Conservation (phyloP, 2,329 filamentous ascomycete species). For the Orbilia ellipsospora region DNA sequence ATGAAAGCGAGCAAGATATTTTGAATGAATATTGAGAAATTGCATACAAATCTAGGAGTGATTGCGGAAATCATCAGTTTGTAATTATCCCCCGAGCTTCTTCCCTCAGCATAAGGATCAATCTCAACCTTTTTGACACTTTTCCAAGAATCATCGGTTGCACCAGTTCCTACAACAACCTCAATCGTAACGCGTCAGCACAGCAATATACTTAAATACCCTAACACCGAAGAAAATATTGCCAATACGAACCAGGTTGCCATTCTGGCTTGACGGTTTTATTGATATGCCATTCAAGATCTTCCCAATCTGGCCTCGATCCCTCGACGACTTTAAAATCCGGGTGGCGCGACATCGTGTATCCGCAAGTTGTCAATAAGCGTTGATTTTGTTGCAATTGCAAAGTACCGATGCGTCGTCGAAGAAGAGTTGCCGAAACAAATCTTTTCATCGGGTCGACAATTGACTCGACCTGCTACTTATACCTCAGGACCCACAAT, state of each 20-base stretch:
- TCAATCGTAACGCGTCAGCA: neutral
- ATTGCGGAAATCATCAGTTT: slow-evolving; percentile 88
- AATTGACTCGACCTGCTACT: neutral
- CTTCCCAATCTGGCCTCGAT: slow-evolving; percentile 72
- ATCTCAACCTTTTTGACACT: slow-evolving; percentile 74
- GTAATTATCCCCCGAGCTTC: slow-evolving; percentile 80
- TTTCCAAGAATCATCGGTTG: slow-evolving; percentile 63
- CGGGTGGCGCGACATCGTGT: slow-evolving; percentile 67
- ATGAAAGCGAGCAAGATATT: too few species aligned
- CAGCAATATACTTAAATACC: neutral
- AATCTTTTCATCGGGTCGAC: slow-evolving; percentile 8
- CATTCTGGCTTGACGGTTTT: slow-evolving; percentile 44
- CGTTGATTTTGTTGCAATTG: slow-evolving; percentile 14
- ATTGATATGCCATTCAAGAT: slow-evolving; percentile 49
- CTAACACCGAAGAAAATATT: slow-evolving; percentile 62
- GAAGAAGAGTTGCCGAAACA: slow-evolving; percentile 15
- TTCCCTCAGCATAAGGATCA: slow-evolving; percentile 79
- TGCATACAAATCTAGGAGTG: slow-evolving; percentile 78
- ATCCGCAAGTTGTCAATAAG: neutral
- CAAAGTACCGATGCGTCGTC: slow-evolving; percentile 9
- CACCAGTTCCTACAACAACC: slow-evolving; percentile 45
- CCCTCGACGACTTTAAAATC: slow-evolving; percentile 80
- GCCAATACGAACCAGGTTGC: slow-evolving; percentile 60
- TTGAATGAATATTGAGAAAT: neutral
- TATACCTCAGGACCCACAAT: neutral